phyloP scores from a whole-genome alignment of 2,329 filamentous ascomycete species.

The Mycocentrospora acerina region DNA sequence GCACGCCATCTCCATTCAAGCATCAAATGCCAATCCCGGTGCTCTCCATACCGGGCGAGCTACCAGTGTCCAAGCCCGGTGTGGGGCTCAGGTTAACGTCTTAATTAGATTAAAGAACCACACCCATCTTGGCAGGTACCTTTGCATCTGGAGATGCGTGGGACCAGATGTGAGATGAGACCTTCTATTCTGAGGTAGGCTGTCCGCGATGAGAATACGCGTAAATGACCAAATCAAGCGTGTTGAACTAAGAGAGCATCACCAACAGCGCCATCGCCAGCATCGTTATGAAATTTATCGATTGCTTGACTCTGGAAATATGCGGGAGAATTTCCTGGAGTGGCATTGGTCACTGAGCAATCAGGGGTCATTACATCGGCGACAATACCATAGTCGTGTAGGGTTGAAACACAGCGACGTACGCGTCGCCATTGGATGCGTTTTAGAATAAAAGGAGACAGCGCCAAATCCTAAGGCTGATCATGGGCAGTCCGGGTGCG shows the following conservation, averaged over 20 bases:
- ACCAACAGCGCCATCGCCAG: no score
- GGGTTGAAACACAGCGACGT: no score
- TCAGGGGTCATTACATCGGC: no score
- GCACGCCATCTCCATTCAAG: conserved; percentile 6
- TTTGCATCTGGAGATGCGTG: conserved; percentile 15
- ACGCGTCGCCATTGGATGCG: no score
- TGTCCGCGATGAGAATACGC: conserved; percentile 7
- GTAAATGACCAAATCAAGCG: no score
- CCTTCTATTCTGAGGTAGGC: conserved; percentile 31
- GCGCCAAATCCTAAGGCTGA: no score
- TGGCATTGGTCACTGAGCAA: no score
- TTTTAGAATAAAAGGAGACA: no score
- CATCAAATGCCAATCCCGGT: not conserved
- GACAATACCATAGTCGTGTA: no score
- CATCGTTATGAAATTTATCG: no score
- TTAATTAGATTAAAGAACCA: conserved; percentile 32
- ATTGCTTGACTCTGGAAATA: no score
- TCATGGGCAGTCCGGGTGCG: conserved; percentile 1
- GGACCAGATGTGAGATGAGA: conserved; percentile 9
- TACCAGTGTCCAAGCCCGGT: conserved; percentile 4
- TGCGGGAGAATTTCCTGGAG: no score
- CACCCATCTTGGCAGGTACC: conserved; percentile 37
- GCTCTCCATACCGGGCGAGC: not conserved
- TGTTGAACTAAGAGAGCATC: not conserved
- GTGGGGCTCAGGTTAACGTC: conserved; percentile 20